A percentile compares a stretch with the other conserved stretches of the same genome.
phyloP scores from a whole-genome alignment of 164 flowering plant genomes.

The Vitis vinifera region ASM3070453v1 NC_081808.1:1121501-1122000 shows the following conservation, averaged over 20 bases:
- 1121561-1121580: neutral
- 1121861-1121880: no score
- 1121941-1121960: no score
- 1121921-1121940: no score
- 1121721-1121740: constrained; percentile 18
- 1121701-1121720: constrained; percentile 2
- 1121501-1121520: no score
- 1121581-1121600: neutral
- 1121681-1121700: constrained; percentile 13
- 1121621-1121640: constrained; percentile 5
- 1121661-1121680: constrained; percentile 31
- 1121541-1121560: neutral
- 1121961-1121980: no score
- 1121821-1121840: neutral
- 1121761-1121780: constrained; percentile 12
- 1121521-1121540: neutral
- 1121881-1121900: no score
- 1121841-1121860: neutral
- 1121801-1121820: neutral
- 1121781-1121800: neutral
- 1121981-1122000: no score
- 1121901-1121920: no score
- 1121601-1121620: constrained; percentile 12
- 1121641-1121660: constrained; percentile 12
- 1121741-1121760: constrained; percentile 21